A percentile compares a stretch with the other conserved stretches of the same genome.
Evolutionary conservation across 352 stramenopile species (phyloP).

Genomic region (Hyaloperonospora brassicae): DNA sequence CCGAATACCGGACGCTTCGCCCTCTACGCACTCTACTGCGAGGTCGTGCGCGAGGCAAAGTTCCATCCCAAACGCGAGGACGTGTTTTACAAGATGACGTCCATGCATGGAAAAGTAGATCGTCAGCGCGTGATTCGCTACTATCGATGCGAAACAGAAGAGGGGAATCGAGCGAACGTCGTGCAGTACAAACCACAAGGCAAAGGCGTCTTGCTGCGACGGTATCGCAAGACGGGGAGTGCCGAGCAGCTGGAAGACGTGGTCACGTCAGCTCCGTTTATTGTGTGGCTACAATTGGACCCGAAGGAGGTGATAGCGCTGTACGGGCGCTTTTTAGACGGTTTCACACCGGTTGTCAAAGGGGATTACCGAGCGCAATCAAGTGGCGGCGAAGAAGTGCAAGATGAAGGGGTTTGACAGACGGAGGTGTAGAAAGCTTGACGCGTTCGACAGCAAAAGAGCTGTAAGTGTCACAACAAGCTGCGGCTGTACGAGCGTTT

Average conservation of each 20-base stretch:
- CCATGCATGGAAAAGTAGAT: constrained; percentile 46
- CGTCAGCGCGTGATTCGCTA: constrained; percentile 46
- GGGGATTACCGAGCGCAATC: constrained; percentile 20
- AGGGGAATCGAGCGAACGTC: constrained; percentile 10
- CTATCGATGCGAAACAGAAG: constrained; percentile 22
- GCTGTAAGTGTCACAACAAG: too few species aligned
- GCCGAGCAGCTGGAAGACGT: constrained; percentile 15
- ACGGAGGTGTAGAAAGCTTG: too few species aligned
- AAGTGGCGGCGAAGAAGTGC: neutral
- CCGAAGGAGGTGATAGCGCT: constrained; percentile 24
- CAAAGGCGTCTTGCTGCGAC: constrained; percentile 41
- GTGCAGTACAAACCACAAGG: constrained; percentile 42
- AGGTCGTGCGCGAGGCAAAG: constrained; percentile 25
- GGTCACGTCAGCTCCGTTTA: constrained; percentile 24
- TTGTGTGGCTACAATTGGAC: constrained; percentile 27
- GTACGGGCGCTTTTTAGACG: constrained; percentile 32
- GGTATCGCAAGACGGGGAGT: constrained; percentile 25
- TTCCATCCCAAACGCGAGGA: constrained; percentile 40
- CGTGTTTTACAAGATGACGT: constrained; percentile 63
- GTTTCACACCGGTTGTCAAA: constrained; percentile 41
- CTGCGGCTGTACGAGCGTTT: too few species aligned
- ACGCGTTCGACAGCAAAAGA: too few species aligned
- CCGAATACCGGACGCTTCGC: constrained; percentile 37
- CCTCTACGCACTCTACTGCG: constrained; percentile 39
- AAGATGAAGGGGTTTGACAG: constrained; percentile 2